Evolutionary conservation across 2,329 filamentous ascomycete genomes (phyloP).

Genomic region (Rugonectria rugulosa): DNA sequence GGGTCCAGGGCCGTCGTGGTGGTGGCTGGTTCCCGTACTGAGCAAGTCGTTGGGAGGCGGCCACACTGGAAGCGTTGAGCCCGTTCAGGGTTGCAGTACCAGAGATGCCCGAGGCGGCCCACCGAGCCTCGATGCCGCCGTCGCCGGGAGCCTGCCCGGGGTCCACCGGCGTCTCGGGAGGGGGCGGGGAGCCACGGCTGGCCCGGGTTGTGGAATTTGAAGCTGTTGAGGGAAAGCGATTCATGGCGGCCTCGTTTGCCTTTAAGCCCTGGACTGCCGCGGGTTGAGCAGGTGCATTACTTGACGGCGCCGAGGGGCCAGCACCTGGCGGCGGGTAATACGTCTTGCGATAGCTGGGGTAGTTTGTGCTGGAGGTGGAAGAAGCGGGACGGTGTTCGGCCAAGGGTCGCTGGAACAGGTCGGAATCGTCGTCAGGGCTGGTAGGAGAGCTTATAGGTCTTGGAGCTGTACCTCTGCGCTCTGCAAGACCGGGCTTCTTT

Average conservation of each 20-base stretch:
- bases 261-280: slow-evolving; percentile 32
- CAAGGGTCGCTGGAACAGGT: slow-evolving; percentile 76
- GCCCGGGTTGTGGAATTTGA: slow-evolving; percentile 94
- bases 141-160: slow-evolving; percentile 75
- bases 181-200: slow-evolving; percentile 90
- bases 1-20: slow-evolving; percentile 80
- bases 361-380: slow-evolving; percentile 51
- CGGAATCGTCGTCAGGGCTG: slow-evolving; percentile 77
- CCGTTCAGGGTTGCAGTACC: slow-evolving; percentile 83
- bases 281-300: slow-evolving; percentile 39
- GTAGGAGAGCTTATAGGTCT: slow-evolving; percentile 85
- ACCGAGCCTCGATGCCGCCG: slow-evolving; percentile 88
- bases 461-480: slow-evolving; percentile 81
- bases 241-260: slow-evolving; percentile 60
- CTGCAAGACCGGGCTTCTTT: slow-evolving; percentile 73
- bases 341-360: slow-evolving; percentile 62
- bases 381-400: slow-evolving; percentile 51
- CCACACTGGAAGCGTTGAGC: slow-evolving; percentile 74
- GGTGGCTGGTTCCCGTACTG: slow-evolving; percentile 70
- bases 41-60: slow-evolving; percentile 80
- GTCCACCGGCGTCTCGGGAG: slow-evolving; percentile 88
- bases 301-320: slow-evolving; percentile 42
- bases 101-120: slow-evolving; percentile 89
- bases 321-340: slow-evolving; percentile 67
- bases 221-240: slow-evolving; percentile 78